Base-by-base conservation (phyloP, 805 yeast genomes). In the Vanderwaltozyma verrucispora region DNA sequence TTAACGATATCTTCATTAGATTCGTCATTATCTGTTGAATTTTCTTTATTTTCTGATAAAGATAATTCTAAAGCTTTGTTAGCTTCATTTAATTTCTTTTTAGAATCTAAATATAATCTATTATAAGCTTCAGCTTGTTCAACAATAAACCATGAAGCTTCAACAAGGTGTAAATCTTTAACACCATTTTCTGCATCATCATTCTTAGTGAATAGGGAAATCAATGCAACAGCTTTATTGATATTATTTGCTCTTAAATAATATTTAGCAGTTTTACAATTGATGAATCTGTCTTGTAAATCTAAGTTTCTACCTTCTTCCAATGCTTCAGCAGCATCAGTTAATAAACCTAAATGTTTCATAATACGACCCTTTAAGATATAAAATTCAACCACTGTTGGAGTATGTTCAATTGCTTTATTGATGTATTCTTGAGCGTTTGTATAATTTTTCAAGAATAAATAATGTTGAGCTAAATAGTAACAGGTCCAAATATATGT, bases 271-370 rank as follows among this genome's bases (percentile, higher is more conserved):
- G 95, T 70, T 53, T 86, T 87, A 38, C 95, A 74, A 59, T 92
- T 92, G 53, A 92, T 75, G 56, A 84, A 89, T 46, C 98, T 69
- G 60, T 92, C 99, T 58, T 86, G 95, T 40, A 82, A 68, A 56
- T 92, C 96, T 39, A 82, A 60, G 37, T 66, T 56, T 48, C 96
- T 72, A 13, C 89, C 96, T 38, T 68, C 70, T 41, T 78, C 72
- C 72, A 87, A 74, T 20, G 68, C 54, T 13, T 69, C 71, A 16
- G 81, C 74, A 12, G 96, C 96, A 20, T 68, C 71, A 1, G 45
- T 51, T 20, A 72, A 50, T 40, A 77, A 67, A n/a, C 85, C 85
- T 31, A 67, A 57, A 46, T 83, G 87, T 55, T 87, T 86, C 43
- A 75, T 64, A 29, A 92, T 69, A 51, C 94, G 71, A 4, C 94